Base-by-base conservation (phyloP, 306 rosid genomes). In the Vigna nakashimae region DNA sequence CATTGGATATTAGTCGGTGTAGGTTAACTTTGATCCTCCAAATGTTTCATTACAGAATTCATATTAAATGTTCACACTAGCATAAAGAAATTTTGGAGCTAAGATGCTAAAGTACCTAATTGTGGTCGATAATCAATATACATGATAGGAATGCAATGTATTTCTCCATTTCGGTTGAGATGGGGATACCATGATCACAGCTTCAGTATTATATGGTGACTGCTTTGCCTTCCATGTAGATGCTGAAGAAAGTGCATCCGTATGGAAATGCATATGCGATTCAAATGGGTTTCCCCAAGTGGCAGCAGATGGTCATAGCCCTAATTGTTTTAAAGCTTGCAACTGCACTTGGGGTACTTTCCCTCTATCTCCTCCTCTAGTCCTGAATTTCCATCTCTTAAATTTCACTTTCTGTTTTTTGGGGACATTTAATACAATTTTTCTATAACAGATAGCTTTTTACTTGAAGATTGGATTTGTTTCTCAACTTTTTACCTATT, bases 321-420 rank as follows among this genome's bases (percentile, higher is more conserved):
- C 89, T 56, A 80, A 80, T 66, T 96, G 98, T 82, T 96, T 91
- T 76, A 76, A 87, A 5, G 88, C 91, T 71, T 96, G 99, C 89
- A 92, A 92, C 85, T 96, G 99, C 86, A 84, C 88, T 53, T 91
- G 86, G 80, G 99, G 99, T 96, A 89, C 57, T 76, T 82, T 79
- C 62, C 72, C 52, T 77, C 76, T 49, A 22, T 74, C 58, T 69
- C 30, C 64, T 66, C 48, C 82, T 43, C 71, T 22, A 50, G 32
- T 75, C 49, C 77, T 30, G 68, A 51, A 70, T 65, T 78, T 57
- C 58, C 46, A 56, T 56, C 13, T 9, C 30, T n/a, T 68, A 36
- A 45, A n/a, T 69, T 62, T 15, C 30, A 40, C 24, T 51, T 71
- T 57, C 24, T 73, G 42, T 71, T 45, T 38, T 26, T 8, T 34